Evolutionary conservation across 2,329 filamentous ascomycete genomes (phyloP).

Genomic region (Penicillium vulpinum): DNA sequence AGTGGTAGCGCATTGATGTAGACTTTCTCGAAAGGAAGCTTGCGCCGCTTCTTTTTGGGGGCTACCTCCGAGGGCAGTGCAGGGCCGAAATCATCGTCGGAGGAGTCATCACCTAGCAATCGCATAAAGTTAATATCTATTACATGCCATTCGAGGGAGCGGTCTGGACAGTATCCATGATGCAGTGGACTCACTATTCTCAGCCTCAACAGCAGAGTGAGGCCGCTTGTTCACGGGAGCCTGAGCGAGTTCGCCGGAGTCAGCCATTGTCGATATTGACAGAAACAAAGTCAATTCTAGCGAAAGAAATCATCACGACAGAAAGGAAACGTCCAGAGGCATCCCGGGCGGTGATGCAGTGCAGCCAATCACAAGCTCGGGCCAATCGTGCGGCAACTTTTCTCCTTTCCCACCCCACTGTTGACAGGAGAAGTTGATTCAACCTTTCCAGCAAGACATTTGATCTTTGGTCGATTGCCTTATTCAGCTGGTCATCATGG

Average conservation of each 20-base stretch:
- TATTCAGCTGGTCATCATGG: slow-evolving; percentile 32
- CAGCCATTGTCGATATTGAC: slow-evolving; percentile 28
- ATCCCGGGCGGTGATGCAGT: slow-evolving; percentile 23
- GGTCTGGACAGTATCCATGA: slow-evolving; percentile 12
- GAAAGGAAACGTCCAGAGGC: slow-evolving; percentile 14
- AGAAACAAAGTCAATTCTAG: slow-evolving; percentile 6
- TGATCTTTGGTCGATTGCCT: slow-evolving; percentile 22
- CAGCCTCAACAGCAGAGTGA: slow-evolving; percentile 56
- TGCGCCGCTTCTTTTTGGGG: slow-evolving; percentile 86
- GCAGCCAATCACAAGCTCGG: slow-evolving; percentile 25
- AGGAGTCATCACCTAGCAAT: slow-evolving; percentile 49
- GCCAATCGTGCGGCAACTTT: slow-evolving; percentile 27
- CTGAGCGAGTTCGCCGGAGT: slow-evolving; percentile 24
- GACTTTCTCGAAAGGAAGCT: slow-evolving; percentile 90
- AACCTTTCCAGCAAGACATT: slow-evolving; percentile 22
- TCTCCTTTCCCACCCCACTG: slow-evolving; percentile 30
- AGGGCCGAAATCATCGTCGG: slow-evolving; percentile 87
- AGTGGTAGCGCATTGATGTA: slow-evolving; percentile 87
- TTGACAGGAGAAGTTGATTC: slow-evolving; percentile 25
- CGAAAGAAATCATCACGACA: slow-evolving; percentile 4
- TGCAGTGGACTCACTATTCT: slow-evolving; percentile 35
- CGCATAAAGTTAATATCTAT: slow-evolving; percentile 13
- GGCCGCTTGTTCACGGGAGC: slow-evolving; percentile 54
- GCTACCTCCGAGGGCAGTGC: slow-evolving; percentile 77
- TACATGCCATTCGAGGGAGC: slow-evolving; percentile 2